Percentiles rank a stretch among this genome's conserved stretches.
Conservation (phyloP, 345 rosid species). For the Boechera stricta region DNA sequence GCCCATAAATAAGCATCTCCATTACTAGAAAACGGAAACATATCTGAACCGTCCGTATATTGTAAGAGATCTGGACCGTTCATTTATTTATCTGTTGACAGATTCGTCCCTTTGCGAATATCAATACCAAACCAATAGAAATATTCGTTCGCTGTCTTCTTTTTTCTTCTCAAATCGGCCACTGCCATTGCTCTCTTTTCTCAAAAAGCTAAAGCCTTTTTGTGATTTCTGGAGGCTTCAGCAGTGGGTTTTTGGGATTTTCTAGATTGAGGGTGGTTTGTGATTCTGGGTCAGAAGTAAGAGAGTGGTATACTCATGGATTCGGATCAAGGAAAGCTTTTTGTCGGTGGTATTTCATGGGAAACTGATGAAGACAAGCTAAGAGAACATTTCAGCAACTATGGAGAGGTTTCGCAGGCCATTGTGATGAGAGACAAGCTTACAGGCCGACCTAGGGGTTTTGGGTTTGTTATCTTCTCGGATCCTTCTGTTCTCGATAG, state of each 20-base stretch:
- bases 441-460: constrained; percentile 77
- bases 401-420: constrained; percentile 68
- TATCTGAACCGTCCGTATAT: constrained; percentile 21
- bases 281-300: constrained; percentile 19
- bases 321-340: constrained; percentile 84
- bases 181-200: constrained; percentile 7
- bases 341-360: constrained; percentile 92
- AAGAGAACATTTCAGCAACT: constrained; percentile 64
- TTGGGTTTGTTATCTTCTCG: constrained; percentile 79
- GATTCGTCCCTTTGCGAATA: constrained; percentile 22
- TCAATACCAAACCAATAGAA: constrained; percentile 37
- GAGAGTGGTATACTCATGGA: constrained; percentile 50
- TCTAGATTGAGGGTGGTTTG: neutral
- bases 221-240: constrained; percentile 14
- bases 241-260: neutral
- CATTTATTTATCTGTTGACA: constrained; percentile 23
- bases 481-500: constrained; percentile 68
- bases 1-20: neutral
- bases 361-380: constrained; percentile 81
- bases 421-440: constrained; percentile 73
- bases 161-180: constrained; percentile 35
- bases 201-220: constrained; percentile 15
- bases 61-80: neutral
- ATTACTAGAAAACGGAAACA: neutral
- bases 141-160: constrained; percentile 32